Evolutionary conservation across 2,329 filamentous ascomycete genomes (phyloP), one percentile per base, ranked within the genome.

Genomic region (Paraphoma sp.): DNA sequence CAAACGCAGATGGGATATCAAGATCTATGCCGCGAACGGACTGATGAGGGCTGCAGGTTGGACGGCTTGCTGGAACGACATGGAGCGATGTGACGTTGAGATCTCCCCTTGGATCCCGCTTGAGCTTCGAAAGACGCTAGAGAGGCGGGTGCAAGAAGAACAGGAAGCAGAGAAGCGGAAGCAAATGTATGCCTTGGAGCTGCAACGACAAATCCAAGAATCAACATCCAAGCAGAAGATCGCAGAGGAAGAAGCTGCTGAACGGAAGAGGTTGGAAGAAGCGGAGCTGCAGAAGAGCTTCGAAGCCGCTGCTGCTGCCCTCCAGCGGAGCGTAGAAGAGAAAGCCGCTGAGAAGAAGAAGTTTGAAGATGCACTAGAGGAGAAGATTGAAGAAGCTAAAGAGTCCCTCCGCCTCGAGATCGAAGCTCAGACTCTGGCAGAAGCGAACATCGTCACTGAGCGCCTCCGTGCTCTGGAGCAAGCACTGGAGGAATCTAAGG

Each of bases 41-140:
- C 80, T 98, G 46, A 96, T 99, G 92, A 87, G 88, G 56, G 89
- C 92, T 5, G 92, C 92, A 0, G 94, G 95, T 0, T 99, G 95
- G 95, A 86, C 87, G 4, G 93, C 93, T 2, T 94, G 92, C 56
- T 99, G 94, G 94, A 90, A 87, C 65, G 94, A 98, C 77, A 99
- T 99, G 95, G 95, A 99, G 78, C 86, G 94, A n/a, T 92, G 98
- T 0, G 95, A 99, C 71, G 91, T 96, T 1, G 94, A 98, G 76
- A 86, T 99, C 50, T 87, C 91, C 67, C 90, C 95, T 3, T 85
- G 89, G 69, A 83, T 93, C 10, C 85, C 87, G 16, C 75, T 84
- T 0, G 77, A 81, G 1, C 71, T 89, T 11, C 83, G 87, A 51
- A 82, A 83, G 16, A 86, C 87, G 62, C 78, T 93, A 17, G 85